Base-by-base conservation (phyloP, 176 grass and related monocot genomes). In the maize (Zea mays) region DNA sequence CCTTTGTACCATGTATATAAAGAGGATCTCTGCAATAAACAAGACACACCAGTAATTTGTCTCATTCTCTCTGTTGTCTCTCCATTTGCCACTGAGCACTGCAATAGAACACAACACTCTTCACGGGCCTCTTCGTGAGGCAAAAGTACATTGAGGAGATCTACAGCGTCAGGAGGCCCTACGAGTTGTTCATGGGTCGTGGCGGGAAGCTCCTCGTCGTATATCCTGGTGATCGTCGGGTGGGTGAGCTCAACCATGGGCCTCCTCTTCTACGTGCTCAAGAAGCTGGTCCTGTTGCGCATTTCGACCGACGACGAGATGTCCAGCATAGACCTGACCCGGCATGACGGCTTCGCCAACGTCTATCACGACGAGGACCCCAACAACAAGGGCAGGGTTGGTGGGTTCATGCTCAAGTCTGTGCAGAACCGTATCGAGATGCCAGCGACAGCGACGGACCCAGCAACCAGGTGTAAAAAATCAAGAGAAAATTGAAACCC, bases 181-280 rank as follows among this genome's bases (percentile, higher is more conserved):
- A 97, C 86, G 93, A 90, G 3, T 86, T 97, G 20, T 93, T 97
- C 77, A n/a, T 97, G 93, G 93, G 93, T 33, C 90, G 93, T 57
- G 93, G 93, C 60, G 93, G 90, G 5, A 74, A 75, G 1, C 93
- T 93, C 14, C 84, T 97, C 5, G 93, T 54, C 0, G 90, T 66
- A 82, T 64, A 93, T 97, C 78, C 80, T 97, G 14, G 85, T 92
- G 1, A 97, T 93, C 79, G 49, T 78, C 37, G 93, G 88, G 8
- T 97, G 88, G 88, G 93, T 97, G 1, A 87, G 73, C 50, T 78
- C 41, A 80, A 97, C 93, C 69, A 97, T 97, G 93, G 93, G 79
- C 13, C 87, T 88, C 48, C 85, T 97, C 17, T 97, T 97, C 81
- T 80, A 67, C 8, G 42, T 72, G 14, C 88, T 97, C n/a, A 68